Base-by-base conservation (phyloP, 2,329 filamentous ascomycete species). In the Camillea tinctor region DNA sequence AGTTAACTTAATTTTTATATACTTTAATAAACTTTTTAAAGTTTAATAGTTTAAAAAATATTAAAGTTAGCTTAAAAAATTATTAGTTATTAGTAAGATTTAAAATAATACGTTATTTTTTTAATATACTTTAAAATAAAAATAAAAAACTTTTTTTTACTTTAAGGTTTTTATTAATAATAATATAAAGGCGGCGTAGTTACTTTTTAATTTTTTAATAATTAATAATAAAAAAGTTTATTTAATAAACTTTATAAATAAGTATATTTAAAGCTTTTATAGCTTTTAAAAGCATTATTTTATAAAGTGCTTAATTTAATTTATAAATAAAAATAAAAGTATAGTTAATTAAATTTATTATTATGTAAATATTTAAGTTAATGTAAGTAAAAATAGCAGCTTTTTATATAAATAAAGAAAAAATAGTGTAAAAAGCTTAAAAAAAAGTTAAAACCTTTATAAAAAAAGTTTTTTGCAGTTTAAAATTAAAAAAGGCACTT, bases 51-150 rank as follows among this genome's bases (percentile, higher is more conserved):
- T n/a, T 21, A 8, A 19, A 6, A 5, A 17, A 50, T 50, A 19
- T 19, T 19, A 19, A 50, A 6, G n/a, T 50, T 50, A 50, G 7
- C 7, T 19, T 17, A 17, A 50, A 50, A 50, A 6, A 30, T 30
- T 30, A 30, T 30, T 30, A 30, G 13, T 30, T 30, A 6, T 6
- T 6, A 13, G 26, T 30, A 30, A 30, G 13, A 30, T 30, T 50
- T 8, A 50, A 17, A 19, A 50, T 50, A 19, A 50, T 50, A 50
- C n/a, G 48, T 17, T 50, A n/a, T n/a, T 50, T 50, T 50, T 50
- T 50, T 55, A 55, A 40, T 44, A 0, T 55, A 44, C 20, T 40
- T 55, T 49, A 51, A 49, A 49, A 56, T 56, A 49, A 50, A 23
- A 56, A 49, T 50, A 22, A 56, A 50, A 50, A 11, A 22, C 17